Evolutionary conservation across 345 rosid species (phyloP).

Genomic region (Euphorbia lathyris): DNA sequence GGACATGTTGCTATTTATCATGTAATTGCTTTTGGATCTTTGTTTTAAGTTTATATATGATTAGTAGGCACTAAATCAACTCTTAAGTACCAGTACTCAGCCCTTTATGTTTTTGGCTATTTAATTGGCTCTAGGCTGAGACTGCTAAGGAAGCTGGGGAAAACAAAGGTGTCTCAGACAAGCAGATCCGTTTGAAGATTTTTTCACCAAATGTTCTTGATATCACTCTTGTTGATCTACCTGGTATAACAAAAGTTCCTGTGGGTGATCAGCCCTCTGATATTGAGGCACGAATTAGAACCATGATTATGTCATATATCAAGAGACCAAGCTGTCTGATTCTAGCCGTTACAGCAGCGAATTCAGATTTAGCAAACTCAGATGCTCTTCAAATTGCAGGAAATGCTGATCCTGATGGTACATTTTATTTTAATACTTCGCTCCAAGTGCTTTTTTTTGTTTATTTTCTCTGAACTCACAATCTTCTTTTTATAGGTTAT

Average conservation of each 20-base stretch:
- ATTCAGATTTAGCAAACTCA: conserved; percentile 90
- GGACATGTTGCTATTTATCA: neutral
- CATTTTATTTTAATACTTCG: conserved; percentile 8
- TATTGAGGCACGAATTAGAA: conserved; percentile 89
- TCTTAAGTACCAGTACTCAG: neutral
- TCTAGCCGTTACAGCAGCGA: conserved; percentile 87
- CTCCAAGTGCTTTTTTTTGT: neutral
- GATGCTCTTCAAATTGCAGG: conserved; percentile 96
- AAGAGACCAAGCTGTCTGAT: conserved; percentile 82
- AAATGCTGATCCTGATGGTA: conserved; percentile 95
- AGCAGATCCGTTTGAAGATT: conserved; percentile 81
- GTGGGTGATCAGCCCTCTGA: conserved; percentile 96
- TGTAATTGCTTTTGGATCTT: neutral
- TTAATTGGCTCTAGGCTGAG: conserved; percentile 53
- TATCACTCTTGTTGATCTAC: conserved; percentile 92
- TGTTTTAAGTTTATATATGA: neutral
- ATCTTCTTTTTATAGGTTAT: conserved; percentile 46
- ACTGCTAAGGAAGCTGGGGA: conserved; percentile 81
- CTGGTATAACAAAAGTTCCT: conserved; percentile 94
- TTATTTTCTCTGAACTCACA: neutral
- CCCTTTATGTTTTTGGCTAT: neutral
- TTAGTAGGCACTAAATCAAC: neutral
- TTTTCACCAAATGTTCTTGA: conserved; percentile 91
- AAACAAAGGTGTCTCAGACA: conserved; percentile 91
- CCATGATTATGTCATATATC: conserved; percentile 94